A percentile compares a stretch with the other conserved stretches of the same genome.
phyloP scores from a whole-genome alignment of 257 asterid species.

The Gentiana dahurica region DNA sequence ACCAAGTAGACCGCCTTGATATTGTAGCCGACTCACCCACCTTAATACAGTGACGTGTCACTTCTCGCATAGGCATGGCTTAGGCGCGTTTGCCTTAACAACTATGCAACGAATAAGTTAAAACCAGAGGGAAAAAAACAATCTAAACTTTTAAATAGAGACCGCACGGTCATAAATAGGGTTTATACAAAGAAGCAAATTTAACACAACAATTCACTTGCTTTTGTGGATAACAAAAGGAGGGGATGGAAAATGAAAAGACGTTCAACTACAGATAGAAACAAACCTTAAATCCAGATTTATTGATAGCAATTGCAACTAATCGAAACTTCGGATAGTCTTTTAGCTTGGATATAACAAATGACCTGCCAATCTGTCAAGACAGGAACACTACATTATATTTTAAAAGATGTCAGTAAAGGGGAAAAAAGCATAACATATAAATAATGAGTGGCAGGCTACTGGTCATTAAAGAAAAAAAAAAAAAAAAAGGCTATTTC shows the following conservation, averaged over 20 bases:
- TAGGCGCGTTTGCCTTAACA: too few species aligned
- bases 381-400: neutral
- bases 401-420: neutral
- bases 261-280: neutral
- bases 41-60: too few species aligned
- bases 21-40: too few species aligned
- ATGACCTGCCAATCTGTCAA: conserved; percentile 82
- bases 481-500: too few species aligned
- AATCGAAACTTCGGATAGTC: conserved; percentile 90
- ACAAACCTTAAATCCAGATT: conserved; percentile 88
- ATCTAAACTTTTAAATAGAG: too few species aligned
- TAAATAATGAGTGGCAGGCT: too few species aligned
- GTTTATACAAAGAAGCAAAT: neutral
- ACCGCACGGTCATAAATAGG: too few species aligned
- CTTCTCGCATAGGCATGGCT: too few species aligned
- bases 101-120: too few species aligned
- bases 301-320: conserved; percentile 70
- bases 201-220: neutral
- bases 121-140: too few species aligned
- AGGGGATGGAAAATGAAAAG: neutral
- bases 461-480: too few species aligned
- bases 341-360: conserved; percentile 78
- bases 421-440: neutral
- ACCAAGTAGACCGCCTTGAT: too few species aligned
- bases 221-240: neutral